Evolutionary conservation across 352 stramenopile species (phyloP).

Genomic region (Aphanomyces astaci): DNA sequence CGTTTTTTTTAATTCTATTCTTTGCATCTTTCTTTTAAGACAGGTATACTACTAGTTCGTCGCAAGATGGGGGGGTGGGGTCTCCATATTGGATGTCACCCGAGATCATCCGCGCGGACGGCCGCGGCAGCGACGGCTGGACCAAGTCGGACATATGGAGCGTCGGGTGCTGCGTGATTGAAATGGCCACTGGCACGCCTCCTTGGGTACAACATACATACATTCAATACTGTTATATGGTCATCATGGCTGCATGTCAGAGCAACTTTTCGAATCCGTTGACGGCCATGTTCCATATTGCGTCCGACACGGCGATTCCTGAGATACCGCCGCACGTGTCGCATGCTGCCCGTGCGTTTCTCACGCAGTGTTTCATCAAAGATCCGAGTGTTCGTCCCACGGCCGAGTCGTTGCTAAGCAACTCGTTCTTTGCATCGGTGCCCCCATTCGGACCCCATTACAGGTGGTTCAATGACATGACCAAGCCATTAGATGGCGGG

Average conservation of each 20-base stretch:
- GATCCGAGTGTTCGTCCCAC: conserved; percentile 59
- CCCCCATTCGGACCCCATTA: background rate
- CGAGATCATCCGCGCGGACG: conserved; percentile 85
- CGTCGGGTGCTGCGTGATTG: conserved; percentile 82
- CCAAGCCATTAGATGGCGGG: conserved; percentile 9
- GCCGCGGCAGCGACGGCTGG: conserved; percentile 56
- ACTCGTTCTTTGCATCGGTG: conserved; percentile 54
- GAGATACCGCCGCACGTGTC: conserved; percentile 40
- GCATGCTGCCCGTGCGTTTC: conserved; percentile 33
- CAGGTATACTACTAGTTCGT: conserved; percentile 34
- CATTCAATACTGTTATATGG: background rate
- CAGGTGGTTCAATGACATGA: conserved; percentile 10
- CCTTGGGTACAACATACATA: conserved; percentile 69
- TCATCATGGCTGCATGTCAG: conserved; percentile 27
- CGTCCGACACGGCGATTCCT: conserved; percentile 46
- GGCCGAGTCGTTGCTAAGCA: conserved; percentile 79
- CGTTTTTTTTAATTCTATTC: too few relatives aligned
- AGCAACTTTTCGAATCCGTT: conserved; percentile 67
- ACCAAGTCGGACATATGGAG: conserved; percentile 88
- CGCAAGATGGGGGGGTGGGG: conserved; percentile 66
- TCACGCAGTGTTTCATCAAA: conserved; percentile 55
- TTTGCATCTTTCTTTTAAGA: background rate
- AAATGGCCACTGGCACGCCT: conserved; percentile 82
- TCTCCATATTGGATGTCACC: conserved; percentile 95
- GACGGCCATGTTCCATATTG: conserved; percentile 80